Base-by-base conservation (phyloP, 2,329 filamentous ascomycete genomes). In the Colletotrichum sp. region DNA sequence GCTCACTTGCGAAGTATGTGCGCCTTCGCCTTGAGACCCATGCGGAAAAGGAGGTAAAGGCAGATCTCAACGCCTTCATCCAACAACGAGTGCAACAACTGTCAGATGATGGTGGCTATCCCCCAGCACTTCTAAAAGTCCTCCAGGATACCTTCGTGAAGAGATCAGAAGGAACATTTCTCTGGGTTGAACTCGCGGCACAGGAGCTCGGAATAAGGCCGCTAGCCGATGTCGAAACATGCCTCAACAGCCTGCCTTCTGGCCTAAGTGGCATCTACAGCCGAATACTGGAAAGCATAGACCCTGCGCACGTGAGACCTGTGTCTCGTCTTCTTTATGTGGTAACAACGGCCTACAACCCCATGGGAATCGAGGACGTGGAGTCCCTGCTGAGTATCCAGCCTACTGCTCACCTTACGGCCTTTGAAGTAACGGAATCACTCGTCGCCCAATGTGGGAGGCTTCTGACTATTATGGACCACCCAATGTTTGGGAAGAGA, bases 291-390 rank as follows among this genome's bases (percentile, higher is more conserved):
- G 1, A 4, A 1, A 39, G 2, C 0, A 0, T 39, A 39, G 36
- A 39, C 8, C 36, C 15, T 39, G 36, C 2, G 0, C 0, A 2
- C 16, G 16, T 2, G 0, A 18, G 0, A 3, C 5, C 16, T 18
- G 36, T 39, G 8, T 3, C 8, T 8, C 36, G 36, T 0, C 36
- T 39, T 3, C 36, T 39, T 4, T 0, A 5, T 39, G 4, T 39
- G 36, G 4, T 39, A 0, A 39, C 5, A 1, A 39, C 36, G 36
- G 36, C 0, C 1, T 39, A 39, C 16, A 18, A 1, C 8, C 8
- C 16, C 2, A 1, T 39, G 36, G 8, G 0, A 0, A 0, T 18
- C 36, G 0, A 39, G 8, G 5, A 39, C 0, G 16, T 2, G 36
- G 36, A 18, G 8, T 18, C 4, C 16, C 16, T 39, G 0, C 0